These are phyloP conservation scores for Ogataea saltuana DNA, from an alignment of 805 yeast genomes.

Conservation along the genomic window DNA sequence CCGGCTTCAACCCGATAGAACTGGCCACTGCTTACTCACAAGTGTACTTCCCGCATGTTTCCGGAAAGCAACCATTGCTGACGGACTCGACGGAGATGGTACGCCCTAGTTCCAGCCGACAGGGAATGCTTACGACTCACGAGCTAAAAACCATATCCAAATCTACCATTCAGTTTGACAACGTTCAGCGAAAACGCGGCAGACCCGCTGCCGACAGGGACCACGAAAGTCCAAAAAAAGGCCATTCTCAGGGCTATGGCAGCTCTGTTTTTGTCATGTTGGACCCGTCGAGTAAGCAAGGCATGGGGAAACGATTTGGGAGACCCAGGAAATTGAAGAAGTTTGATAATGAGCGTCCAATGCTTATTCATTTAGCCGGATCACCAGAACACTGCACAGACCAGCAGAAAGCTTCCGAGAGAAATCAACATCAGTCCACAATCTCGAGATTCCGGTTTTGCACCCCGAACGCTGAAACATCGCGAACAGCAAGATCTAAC, in stretches of 20 bases:
- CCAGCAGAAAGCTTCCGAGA: conserved; percentile 7
- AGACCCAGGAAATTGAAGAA: conserved; percentile 3
- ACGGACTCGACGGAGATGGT: no score
- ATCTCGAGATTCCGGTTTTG: conserved; percentile 18
- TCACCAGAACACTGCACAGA: not conserved
- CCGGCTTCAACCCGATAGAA: conserved; percentile 2
- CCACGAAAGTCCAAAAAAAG: not conserved
- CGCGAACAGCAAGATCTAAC: no score
- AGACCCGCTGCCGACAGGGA: not conserved
- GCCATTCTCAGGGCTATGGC: not conserved
- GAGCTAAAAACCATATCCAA: conserved; percentile 4
- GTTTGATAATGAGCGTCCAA: no score
- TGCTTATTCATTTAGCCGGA: not conserved
- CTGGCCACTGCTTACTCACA: conserved; percentile 9
- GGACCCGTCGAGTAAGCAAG: conserved; percentile 21
- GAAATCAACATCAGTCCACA: conserved; percentile 18
- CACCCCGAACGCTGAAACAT: conserved; percentile 4
- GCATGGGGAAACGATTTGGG: conserved; percentile 13
- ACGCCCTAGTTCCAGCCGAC: no score
- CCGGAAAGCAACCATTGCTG: not conserved
- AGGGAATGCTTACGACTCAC: conserved; percentile 1
- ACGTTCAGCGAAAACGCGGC: not conserved
- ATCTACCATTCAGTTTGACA: conserved; percentile 7
- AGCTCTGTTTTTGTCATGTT: conserved; percentile 14
- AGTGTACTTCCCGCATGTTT: conserved; percentile 1